Base-by-base conservation (phyloP, 345 rosid genomes). In the Lepidium didymum region DNA sequence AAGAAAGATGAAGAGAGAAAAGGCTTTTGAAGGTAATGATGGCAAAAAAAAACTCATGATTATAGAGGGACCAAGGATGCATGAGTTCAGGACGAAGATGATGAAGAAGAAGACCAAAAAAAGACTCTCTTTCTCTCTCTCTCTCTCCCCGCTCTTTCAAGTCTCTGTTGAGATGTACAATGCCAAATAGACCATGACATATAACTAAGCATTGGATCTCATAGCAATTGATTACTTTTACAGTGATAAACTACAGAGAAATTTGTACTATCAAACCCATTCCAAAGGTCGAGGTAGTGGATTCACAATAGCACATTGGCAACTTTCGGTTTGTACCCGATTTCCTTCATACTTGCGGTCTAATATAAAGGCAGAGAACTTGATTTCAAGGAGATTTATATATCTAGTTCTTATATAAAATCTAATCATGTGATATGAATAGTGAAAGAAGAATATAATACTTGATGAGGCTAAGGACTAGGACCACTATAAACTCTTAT, bases 21-120 rank as follows among this genome's bases (percentile, higher is more conserved):
- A 63, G 69, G 46, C 67, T 85, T 80, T 69, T 41, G 74, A 78
- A 74, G 51, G 88, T 62, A 81, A 84, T 86, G 90, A 85, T 90
- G 85, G 72, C 31, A 69, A 77, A 79, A 75, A 69, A 66, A 56
- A 47, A 72, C 71, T 72, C 66, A 84, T 84, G 71, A 86, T 86
- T 86, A 82, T 82, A 55, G 63, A 65, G 64, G 58, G 86, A 71
- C 78, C 77, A 56, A 76, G 58, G 56, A 58, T 53, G 79, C 51
- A 25, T 81, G 80, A 15, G 76, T 72, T 27, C 77, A 70, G 66
- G 56, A 67, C 37, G 56, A 52, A 67, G 73, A 58, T 49, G 66
- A 74, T 69, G 84, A 68, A 56, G 66, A 65, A 58, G 56, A 68
- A 57, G 74, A 59, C 75, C n/a, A n/a, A n/a, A n/a, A n/a, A n/a